Evolutionary conservation across 2,329 filamentous ascomycete genomes (phyloP), one percentile per base, ranked within the genome.

Genomic region (Cytospora chrysosperma): DNA sequence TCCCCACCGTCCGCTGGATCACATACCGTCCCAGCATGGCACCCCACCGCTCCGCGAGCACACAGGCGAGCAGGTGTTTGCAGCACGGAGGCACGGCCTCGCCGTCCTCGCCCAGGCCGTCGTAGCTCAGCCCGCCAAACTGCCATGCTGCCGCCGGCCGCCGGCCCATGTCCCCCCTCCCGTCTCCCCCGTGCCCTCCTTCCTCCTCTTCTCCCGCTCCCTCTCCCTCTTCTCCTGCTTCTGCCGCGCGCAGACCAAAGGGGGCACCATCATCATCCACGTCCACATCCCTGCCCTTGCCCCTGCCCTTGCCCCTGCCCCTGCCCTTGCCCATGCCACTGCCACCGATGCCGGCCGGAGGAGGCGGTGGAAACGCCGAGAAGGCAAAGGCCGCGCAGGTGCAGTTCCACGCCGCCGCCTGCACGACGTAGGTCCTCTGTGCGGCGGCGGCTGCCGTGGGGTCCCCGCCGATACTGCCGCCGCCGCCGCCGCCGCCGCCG

Each of bases 51-150:
- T 92, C 88, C 7, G 82, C 88, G 61, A 98, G 74, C 49, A 94
- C 76, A 74, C 91, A 96, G 1, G 94, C 94, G 19, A 98, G 82
- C 6, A 98, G 76, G 75, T 99, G 94, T 77, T 97, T 97, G 74
- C 94, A 99, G 61, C 76, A 91, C 69, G 86, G 84, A 63, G 83
- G 77, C 43, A 76, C 72, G 40, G 65, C 68, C 12, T 69, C 72
- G 0, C 66, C 69, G 3, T 71, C 71, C 4, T 69, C 70, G 8
- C 68, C 71, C 7, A 34, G 19, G 2, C 67, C 69, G 62, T 79
- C 77, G 3, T 76, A 56, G 62, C 78, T 79, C 59, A 82, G 57
- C 0, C 85, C 85, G 0, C 86, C 85, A 68, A 86, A 85, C 30
- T 70, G 64, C 73, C 77, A 76, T 67, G 50, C 37, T 66, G 30